These are phyloP conservation scores for Agrostemma githago DNA, from an alignment of 148 eudicot species.

Conservation along the genomic window DNA sequence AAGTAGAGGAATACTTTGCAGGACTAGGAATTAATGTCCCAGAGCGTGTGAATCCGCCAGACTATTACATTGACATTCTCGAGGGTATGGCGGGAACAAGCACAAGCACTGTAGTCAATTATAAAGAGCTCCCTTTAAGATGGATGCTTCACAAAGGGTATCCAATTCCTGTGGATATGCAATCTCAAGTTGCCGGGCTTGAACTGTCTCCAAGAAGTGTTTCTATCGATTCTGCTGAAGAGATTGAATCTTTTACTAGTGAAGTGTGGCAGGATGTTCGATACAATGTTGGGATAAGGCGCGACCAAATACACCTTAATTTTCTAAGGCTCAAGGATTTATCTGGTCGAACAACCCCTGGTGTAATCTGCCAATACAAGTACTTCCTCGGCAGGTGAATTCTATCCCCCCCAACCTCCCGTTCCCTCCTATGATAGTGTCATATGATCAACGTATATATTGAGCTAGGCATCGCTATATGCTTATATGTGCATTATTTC, in stretches of 20 bases:
- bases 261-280: conserved; percentile 86
- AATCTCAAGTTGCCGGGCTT: conserved; percentile 31
- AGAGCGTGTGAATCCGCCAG: conserved; percentile 43
- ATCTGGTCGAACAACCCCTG: conserved; percentile 75
- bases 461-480: not conserved
- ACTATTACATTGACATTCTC: conserved; percentile 39
- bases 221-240: conserved; percentile 20
- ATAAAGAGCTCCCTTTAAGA: conserved; percentile 41
- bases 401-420: not conserved
- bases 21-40: conserved; percentile 36
- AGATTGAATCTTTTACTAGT: conserved; percentile 61
- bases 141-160: conserved; percentile 44
- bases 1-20: conserved; percentile 38
- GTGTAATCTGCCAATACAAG: conserved; percentile 60
- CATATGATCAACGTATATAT: not conserved
- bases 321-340: conserved; percentile 63
- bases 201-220: conserved; percentile 16
- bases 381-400: conserved; percentile 82
- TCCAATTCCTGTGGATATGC: conserved; percentile 33
- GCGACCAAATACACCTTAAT: conserved; percentile 59
- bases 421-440: not conserved
- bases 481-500: not conserved
- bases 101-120: conserved; percentile 21
- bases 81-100: conserved; percentile 35
- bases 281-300: conserved; percentile 42